phyloP scores from a whole-genome alignment of 1,284 basidiomycete genomes.

The Trametes pubescens region DNA sequence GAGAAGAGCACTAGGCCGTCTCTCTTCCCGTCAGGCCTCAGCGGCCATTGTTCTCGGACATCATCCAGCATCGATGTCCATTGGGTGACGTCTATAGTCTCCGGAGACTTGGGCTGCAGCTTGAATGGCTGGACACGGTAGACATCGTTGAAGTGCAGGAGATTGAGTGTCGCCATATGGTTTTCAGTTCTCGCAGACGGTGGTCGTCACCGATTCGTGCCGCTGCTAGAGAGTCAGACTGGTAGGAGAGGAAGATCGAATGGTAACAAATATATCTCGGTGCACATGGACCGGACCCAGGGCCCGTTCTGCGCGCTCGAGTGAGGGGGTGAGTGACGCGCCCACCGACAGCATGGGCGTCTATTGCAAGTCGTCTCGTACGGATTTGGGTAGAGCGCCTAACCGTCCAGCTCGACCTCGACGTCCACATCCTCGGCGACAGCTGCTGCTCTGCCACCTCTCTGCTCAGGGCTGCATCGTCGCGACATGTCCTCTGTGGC shows the following conservation, averaged over 20 bases:
- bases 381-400: slow-evolving; percentile 19
- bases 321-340: background rate
- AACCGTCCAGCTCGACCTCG: slow-evolving; percentile 12
- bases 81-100: slow-evolving; percentile 80
- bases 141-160: slow-evolving; percentile 78
- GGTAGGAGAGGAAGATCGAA: background rate
- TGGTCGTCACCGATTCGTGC: background rate
- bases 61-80: slow-evolving; percentile 70
- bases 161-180: slow-evolving; percentile 41
- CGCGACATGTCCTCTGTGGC: slow-evolving; percentile 26
- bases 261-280: slow-evolving; percentile 10
- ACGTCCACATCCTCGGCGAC: background rate
- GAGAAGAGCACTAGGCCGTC: slow-evolving; percentile 89
- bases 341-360: slow-evolving; percentile 11
- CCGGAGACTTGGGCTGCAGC: slow-evolving; percentile 54
- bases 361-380: slow-evolving; percentile 3
- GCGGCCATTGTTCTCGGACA: slow-evolving; percentile 61
- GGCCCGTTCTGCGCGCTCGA: slow-evolving; percentile 4
- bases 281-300: slow-evolving; percentile 16
- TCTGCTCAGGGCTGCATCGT: background rate
- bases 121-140: slow-evolving; percentile 81
- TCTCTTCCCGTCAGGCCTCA: slow-evolving; percentile 55
- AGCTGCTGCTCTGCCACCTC: slow-evolving; percentile 1
- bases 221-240: background rate
- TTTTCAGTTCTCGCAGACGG: background rate